Percentiles rank a stretch among this genome's conserved stretches.
phyloP scores from a whole-genome alignment of 495 filamentous ascomycete species.

The Ascodesmis nigricans region DNA sequence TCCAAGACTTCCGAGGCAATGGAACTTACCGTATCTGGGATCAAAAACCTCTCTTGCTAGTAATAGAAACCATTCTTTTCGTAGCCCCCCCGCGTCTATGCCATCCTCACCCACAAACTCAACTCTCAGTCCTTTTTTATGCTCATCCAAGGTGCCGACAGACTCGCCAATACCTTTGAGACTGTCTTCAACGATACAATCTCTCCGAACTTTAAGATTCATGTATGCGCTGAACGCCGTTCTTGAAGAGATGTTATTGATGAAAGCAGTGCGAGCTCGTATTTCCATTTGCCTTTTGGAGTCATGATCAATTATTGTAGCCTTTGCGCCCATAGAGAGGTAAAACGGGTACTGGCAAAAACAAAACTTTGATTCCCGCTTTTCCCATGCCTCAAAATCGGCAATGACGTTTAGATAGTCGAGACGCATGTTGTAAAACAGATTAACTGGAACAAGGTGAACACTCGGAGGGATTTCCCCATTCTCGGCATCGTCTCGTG shows the following conservation, averaged over 20 bases:
- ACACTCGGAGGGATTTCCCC: too few relatives aligned
- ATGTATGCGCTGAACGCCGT: conserved; percentile 61
- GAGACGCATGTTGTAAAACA: conserved; percentile 71
- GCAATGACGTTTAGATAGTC: conserved; percentile 70
- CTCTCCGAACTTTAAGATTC: conserved; percentile 53
- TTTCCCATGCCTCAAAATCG: conserved; percentile 82
- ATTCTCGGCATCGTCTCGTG: too few relatives aligned
- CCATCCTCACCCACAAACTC: conserved; percentile 76
- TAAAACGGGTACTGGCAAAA: conserved; percentile 94
- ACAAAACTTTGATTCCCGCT: conserved; percentile 47
- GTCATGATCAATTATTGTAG: conserved; percentile 78
- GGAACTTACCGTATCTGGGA: conserved; percentile 59
- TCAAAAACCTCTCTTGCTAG: conserved; percentile 84
- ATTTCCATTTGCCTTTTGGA: conserved; percentile 79
- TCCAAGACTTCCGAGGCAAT: background rate
- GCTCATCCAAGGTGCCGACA: conserved; percentile 64
- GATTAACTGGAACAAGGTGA: conserved; percentile 57
- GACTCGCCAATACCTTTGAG: conserved; percentile 70
- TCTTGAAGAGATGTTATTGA: conserved; percentile 59
- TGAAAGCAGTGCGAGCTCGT: conserved; percentile 77
- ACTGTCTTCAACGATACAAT: conserved; percentile 83
- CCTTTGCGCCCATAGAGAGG: conserved; percentile 82
- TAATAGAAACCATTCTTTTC: conserved; percentile 92
- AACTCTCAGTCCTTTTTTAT: conserved; percentile 81
- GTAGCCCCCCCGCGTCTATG: conserved; percentile 71